Evolutionary conservation across 2,329 filamentous ascomycete species (phyloP).

Genomic region (Aspergillus tubingensis): DNA sequence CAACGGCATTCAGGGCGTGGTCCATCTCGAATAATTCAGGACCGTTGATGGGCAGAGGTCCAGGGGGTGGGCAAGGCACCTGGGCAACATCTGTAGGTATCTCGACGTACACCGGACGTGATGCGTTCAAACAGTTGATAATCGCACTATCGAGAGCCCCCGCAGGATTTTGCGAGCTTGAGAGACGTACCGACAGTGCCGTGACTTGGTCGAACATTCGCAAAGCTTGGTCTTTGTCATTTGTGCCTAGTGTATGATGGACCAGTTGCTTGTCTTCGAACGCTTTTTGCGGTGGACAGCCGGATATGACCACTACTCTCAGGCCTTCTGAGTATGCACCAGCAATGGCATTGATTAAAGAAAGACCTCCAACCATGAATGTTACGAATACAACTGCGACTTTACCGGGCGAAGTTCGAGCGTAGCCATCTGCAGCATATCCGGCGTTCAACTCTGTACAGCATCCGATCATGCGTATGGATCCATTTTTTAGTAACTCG

Average conservation of each 20-base stretch:
- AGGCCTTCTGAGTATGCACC: conserved; percentile 4
- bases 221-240: conserved; percentile 3
- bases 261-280: conserved; percentile 1
- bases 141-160: conserved; percentile 3
- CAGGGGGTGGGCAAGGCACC: not conserved
- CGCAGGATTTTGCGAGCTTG: not conserved
- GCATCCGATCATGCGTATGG: not conserved
- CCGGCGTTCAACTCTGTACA: conserved; percentile 7
- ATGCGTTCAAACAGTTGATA: conserved; percentile 1
- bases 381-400: not conserved
- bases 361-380: not conserved
- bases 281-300: not conserved
- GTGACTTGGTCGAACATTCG: conserved; percentile 13
- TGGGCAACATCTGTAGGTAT: conserved; percentile 9
- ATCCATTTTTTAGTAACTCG: not conserved
- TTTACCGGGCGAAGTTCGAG: not conserved
- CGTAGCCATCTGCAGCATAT: conserved; percentile 8
- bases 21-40: no score
- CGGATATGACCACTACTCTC: conserved; percentile 8
- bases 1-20: no score
- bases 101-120: conserved; percentile 14
- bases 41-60: not conserved
- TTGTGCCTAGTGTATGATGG: conserved; percentile 10
- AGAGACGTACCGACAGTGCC: not conserved
- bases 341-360: conserved; percentile 1